phyloP scores from a whole-genome alignment of 371 early-diverging fungal species.

The Zychaea mexicana region DNA sequence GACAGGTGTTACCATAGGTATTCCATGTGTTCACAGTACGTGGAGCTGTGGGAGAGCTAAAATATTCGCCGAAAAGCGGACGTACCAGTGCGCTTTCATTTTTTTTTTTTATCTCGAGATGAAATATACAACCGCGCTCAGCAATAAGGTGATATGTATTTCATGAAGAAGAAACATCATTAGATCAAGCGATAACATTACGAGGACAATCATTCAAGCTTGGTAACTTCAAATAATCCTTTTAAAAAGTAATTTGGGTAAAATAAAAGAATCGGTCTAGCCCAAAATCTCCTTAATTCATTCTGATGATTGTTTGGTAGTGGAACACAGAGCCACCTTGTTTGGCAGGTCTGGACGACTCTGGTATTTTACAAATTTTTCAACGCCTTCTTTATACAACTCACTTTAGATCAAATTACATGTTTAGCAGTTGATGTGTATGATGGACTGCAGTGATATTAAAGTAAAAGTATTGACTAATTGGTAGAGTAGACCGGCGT shows the following conservation, averaged over 20 bases:
- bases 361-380: not conserved
- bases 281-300: not conserved
- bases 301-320: no score
- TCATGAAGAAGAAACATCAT: no score
- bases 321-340: not conserved
- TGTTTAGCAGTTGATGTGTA: not conserved
- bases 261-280: not conserved
- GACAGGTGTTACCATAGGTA: constrained; percentile 1
- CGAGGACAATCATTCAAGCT: no score
- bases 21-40: not conserved
- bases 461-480: no score
- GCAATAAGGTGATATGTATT: no score
- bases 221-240: no score
- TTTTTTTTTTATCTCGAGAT: no score
- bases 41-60: not conserved
- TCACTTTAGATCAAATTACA: not conserved
- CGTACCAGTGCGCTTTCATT: not conserved
- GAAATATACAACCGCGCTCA: no score
- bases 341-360: not conserved
- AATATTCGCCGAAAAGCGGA: constrained; percentile 6
- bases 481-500: no score
- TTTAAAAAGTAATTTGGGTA: not conserved
- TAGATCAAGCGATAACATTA: no score
- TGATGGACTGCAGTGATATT: no score
- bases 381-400: not conserved